Conservation (phyloP, 2,329 filamentous ascomycete genomes). For the Balansia obtecta region DNA sequence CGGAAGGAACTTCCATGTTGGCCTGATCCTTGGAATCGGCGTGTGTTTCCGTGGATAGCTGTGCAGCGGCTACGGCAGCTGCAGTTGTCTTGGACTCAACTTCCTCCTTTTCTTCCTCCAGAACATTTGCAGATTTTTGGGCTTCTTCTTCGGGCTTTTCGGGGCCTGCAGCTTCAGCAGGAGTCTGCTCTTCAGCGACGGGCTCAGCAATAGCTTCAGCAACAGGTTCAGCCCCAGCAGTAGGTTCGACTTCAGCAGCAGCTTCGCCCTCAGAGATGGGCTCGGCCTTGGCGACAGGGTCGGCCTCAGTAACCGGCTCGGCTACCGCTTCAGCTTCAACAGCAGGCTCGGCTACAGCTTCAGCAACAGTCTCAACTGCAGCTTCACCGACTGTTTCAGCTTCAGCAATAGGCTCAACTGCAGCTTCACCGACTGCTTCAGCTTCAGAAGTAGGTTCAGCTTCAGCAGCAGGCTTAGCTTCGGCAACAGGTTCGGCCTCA, state of each 20-base stretch:
- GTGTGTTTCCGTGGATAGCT: neutral
- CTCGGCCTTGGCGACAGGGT: neutral
- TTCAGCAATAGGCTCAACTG: neutral
- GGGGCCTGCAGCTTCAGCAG: neutral
- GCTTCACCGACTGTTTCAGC: neutral
- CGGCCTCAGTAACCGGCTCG: neutral
- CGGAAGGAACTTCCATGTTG: constrained; percentile 3
- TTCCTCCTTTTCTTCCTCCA: neutral
- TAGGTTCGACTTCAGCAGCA: neutral
- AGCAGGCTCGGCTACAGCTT: neutral
- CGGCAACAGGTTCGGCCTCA: neutral
- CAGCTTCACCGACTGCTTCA: neutral
- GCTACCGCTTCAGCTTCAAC: neutral
- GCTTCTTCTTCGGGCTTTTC: neutral
- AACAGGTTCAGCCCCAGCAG: neutral
- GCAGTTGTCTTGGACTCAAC: neutral
- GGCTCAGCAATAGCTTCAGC: neutral
- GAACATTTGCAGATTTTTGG: neutral
- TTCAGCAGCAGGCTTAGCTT: neutral
- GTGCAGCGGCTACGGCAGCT: constrained; percentile 1
- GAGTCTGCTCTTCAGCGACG: neutral
- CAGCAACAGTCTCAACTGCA: neutral
- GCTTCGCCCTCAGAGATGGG: neutral
- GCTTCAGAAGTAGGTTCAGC: neutral
- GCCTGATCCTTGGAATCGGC: neutral